Conservation (phyloP, 352 stramenopile species). For the Globisporangium parvum region DNA sequence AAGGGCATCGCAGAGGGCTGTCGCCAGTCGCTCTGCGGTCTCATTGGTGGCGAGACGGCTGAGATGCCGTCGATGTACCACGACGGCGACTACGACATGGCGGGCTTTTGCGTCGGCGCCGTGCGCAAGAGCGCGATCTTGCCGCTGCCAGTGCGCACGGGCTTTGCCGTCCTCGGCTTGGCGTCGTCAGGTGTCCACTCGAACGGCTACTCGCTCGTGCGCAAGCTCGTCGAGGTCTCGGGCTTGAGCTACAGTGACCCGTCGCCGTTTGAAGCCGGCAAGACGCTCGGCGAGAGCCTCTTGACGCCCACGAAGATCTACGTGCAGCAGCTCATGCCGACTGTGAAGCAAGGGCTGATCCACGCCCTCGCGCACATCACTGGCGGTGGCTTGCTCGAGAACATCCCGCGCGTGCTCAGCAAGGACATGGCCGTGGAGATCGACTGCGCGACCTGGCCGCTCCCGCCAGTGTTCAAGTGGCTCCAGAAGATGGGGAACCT, state of each 20-base stretch:
- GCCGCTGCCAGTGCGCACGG: slow-evolving; percentile 81
- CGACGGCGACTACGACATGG: slow-evolving; percentile 97
- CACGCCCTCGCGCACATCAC: slow-evolving; percentile 98
- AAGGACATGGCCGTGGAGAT: slow-evolving; percentile 92
- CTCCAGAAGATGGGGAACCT: slow-evolving; percentile 91
- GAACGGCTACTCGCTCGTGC: slow-evolving; percentile 98
- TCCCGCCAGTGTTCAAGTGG: slow-evolving; percentile 98
- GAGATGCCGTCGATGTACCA: slow-evolving; percentile 99
- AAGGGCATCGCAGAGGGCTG: slow-evolving; percentile 97
- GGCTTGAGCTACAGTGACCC: slow-evolving; percentile 72
- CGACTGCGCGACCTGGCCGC: slow-evolving; percentile 82
- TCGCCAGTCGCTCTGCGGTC: slow-evolving; percentile 91
- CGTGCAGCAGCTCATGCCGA: slow-evolving; percentile 87
- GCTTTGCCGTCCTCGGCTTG: slow-evolving; percentile 94
- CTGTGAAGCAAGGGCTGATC: slow-evolving; percentile 73
- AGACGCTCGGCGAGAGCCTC: slow-evolving; percentile 92
- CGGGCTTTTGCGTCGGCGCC: slow-evolving; percentile 97
- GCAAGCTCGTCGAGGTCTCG: slow-evolving; percentile 94
- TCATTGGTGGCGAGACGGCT: slow-evolving; percentile 96
- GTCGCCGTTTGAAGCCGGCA: slow-evolving; percentile 68
- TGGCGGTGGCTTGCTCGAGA: slow-evolving; percentile 96
- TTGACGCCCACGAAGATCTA: slow-evolving; percentile 98
- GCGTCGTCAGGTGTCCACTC: slow-evolving; percentile 96
- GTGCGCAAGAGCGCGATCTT: slow-evolving; percentile 86
- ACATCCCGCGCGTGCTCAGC: slow-evolving; percentile 95